Evolutionary conservation across 257 asterid genomes (phyloP).

Genomic region (Striga asiatica): DNA sequence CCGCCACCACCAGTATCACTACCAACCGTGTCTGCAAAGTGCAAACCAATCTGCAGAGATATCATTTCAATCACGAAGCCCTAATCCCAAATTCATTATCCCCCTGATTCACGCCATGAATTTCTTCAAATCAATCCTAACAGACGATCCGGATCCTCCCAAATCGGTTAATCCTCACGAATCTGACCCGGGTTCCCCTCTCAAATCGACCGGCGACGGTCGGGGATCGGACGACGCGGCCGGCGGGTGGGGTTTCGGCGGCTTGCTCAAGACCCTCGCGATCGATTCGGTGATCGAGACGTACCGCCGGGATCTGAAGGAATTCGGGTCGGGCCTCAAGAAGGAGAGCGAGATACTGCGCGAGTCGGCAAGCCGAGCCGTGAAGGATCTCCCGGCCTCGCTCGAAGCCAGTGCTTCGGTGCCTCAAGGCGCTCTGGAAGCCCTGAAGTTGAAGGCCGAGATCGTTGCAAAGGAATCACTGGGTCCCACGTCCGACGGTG

Average conservation of each 20-base stretch:
- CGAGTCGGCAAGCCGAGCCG: slow-evolving; percentile 80
- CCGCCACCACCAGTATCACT: too few species aligned
- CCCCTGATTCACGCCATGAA: slow-evolving; percentile 31
- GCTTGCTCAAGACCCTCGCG: slow-evolving; percentile 43
- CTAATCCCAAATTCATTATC: too few species aligned
- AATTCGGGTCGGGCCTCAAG: slow-evolving; percentile 63
- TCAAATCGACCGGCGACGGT: slow-evolving; percentile 6
- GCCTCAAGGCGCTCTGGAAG: slow-evolving; percentile 56
- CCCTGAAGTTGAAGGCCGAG: slow-evolving; percentile 58
- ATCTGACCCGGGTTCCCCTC: slow-evolving; percentile 24
- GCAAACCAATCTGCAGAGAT: neutral
- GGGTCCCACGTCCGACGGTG: slow-evolving; percentile 36
- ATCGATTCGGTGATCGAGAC: slow-evolving; percentile 68
- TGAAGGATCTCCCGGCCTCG: slow-evolving; percentile 90
- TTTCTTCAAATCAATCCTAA: slow-evolving; percentile 71
- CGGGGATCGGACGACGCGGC: slow-evolving; percentile 18
- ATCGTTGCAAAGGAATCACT: slow-evolving; percentile 51
- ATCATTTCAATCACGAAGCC: neutral
- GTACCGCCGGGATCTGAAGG: slow-evolving; percentile 67
- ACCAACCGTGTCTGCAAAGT: too few species aligned
- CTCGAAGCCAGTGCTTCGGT: slow-evolving; percentile 61
- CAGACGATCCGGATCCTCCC: slow-evolving; percentile 58
- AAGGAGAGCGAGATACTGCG: slow-evolving; percentile 71
- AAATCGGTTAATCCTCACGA: slow-evolving; percentile 17
- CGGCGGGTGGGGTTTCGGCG: slow-evolving; percentile 62